Conservation (phyloP, 306 rosid species). For the Clitoria ternatea region DNA sequence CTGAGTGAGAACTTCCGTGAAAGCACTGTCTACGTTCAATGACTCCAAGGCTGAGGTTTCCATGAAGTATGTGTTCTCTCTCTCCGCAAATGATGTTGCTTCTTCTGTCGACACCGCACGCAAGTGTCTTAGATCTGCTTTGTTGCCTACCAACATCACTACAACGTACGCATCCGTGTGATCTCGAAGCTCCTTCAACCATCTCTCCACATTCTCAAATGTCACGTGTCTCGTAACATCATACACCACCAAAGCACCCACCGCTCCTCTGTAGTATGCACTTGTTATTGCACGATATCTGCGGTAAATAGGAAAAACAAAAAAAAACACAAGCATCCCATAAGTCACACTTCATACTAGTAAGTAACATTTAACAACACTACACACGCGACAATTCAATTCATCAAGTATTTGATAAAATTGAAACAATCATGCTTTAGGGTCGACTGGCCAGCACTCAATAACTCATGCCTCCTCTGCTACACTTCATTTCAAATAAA, state of each 20-base stretch:
- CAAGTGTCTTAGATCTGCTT: constrained; percentile 64
- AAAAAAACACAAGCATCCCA: neutral
- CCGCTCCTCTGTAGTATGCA: constrained; percentile 84
- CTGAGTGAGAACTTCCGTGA: constrained; percentile 69
- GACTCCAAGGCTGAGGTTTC: constrained; percentile 81
- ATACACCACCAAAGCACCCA: constrained; percentile 76
- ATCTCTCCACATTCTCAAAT: constrained; percentile 69
- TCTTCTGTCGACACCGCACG: constrained; percentile 62
- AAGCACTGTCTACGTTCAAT: constrained; percentile 66
- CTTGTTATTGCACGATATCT: constrained; percentile 86
- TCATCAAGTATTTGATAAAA: neutral
- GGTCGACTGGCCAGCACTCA: neutral
- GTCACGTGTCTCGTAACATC: constrained; percentile 68
- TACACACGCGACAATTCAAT: neutral
- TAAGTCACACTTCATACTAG: neutral
- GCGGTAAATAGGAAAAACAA: neutral
- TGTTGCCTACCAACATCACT: constrained; percentile 85
- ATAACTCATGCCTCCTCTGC: neutral
- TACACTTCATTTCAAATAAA: neutral
- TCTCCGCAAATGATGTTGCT: constrained; percentile 55
- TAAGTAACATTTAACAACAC: neutral
- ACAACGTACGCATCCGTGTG: constrained; percentile 72
- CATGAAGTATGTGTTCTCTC: constrained; percentile 65
- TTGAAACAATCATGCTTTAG: neutral
- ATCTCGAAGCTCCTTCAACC: constrained; percentile 80